These are phyloP conservation scores for Neonectria neomacrospora DNA, from an alignment of 2,329 filamentous ascomycete genomes.

Conservation along the genomic window DNA sequence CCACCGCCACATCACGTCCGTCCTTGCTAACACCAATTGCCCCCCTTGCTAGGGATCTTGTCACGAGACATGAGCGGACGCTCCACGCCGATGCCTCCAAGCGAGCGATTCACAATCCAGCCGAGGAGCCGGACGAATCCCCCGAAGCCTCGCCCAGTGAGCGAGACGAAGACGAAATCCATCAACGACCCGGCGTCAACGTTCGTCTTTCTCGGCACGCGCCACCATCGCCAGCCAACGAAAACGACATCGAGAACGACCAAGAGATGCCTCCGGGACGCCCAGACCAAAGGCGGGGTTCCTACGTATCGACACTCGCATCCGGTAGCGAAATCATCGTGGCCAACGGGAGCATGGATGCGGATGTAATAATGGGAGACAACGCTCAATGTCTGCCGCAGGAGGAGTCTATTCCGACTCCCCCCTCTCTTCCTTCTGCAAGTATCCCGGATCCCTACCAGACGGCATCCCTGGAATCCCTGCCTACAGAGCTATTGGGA, in stretches of 20 bases:
- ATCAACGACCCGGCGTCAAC: neutral
- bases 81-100: constrained; percentile 17
- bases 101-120: neutral
- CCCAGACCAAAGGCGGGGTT: neutral
- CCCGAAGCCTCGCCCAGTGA: neutral
- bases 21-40: too few relatives aligned
- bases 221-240: neutral
- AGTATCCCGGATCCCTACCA: neutral
- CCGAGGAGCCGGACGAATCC: neutral
- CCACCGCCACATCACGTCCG: too few relatives aligned
- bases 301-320: neutral
- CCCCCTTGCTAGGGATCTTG: constrained; percentile 25
- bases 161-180: neutral
- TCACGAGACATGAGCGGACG: constrained; percentile 31
- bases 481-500: neutral
- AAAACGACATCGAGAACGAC: neutral
- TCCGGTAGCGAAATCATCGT: neutral
- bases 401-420: neutral
- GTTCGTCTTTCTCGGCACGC: neutral
- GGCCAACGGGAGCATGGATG: neutral
- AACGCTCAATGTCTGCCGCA: neutral
- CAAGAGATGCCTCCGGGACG: neutral
- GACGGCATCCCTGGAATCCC: neutral
- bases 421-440: neutral
- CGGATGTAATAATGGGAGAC: neutral